phyloP scores from a whole-genome alignment of 2,329 filamentous ascomycete genomes.

The Dactylonectria estremocensis region DNA sequence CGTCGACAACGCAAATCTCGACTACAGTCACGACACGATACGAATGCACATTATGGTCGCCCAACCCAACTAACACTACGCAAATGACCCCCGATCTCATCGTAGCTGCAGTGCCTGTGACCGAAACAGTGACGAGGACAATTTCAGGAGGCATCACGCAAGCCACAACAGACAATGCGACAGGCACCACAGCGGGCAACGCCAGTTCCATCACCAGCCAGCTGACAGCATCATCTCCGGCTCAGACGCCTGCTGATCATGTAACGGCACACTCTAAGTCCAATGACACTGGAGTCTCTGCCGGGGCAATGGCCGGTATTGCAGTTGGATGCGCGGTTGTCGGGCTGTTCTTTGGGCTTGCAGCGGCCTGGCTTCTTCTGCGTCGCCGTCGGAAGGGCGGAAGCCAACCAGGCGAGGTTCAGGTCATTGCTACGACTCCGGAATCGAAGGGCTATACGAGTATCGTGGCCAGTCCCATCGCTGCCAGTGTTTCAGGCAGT shows the following conservation, averaged over 20 bases:
- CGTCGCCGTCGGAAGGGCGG: conserved; percentile 26
- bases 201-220: not conserved
- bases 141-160: no score
- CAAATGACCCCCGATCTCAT: no score
- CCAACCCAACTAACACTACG: no score
- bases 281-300: conserved; percentile 16
- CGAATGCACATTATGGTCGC: no score
- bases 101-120: no score
- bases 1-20: no score
- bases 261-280: not conserved
- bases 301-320: conserved; percentile 47
- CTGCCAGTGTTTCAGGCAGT: conserved; percentile 24
- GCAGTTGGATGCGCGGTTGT: conserved; percentile 50
- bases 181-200: no score
- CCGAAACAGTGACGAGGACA: no score
- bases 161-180: no score
- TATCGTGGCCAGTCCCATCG: conserved; percentile 11
- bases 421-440: not conserved
- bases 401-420: not conserved
- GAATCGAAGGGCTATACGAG: not conserved
- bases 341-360: conserved; percentile 48
- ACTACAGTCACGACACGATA: no score
- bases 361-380: conserved; percentile 48
- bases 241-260: not conserved
- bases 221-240: not conserved